Evolutionary conservation across 768 basidiomycete species (phyloP).

Genomic region (Naganishia antarctica): DNA sequence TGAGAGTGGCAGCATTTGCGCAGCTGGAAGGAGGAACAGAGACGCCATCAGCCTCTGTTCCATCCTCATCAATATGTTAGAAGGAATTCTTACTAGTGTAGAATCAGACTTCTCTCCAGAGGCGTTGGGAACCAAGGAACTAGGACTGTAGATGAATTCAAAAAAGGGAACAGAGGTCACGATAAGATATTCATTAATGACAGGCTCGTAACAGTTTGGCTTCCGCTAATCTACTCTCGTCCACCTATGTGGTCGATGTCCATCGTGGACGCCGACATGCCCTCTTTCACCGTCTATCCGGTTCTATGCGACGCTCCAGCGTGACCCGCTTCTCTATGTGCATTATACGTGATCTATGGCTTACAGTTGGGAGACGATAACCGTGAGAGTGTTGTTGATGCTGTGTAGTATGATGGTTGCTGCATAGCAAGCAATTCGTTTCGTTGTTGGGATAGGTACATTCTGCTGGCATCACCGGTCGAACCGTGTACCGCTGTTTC

Average conservation of each 20-base stretch:
- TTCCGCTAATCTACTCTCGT: background rate
- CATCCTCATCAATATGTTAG: background rate
- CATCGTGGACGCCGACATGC: background rate
- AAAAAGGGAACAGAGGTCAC: slow-evolving; percentile 1
- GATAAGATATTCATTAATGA: slow-evolving; percentile 2
- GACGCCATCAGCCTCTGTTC: slow-evolving; percentile 17
- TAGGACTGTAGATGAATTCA: slow-evolving; percentile 34
- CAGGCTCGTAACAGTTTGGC: background rate
- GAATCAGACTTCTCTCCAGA: slow-evolving; percentile 44
- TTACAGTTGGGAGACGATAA: slow-evolving; percentile 19
- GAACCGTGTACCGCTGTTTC: background rate
- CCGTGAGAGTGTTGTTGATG: slow-evolving; percentile 14
- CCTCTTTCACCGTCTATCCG: slow-evolving; percentile 1
- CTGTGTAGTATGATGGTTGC: slow-evolving; percentile 13
- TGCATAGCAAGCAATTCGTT: slow-evolving; percentile 17
- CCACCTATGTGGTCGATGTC: background rate
- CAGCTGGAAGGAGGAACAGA: slow-evolving; percentile 39
- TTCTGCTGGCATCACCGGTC: background rate
- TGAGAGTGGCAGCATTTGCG: slow-evolving; percentile 54
- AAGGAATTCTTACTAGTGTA: slow-evolving; percentile 38
- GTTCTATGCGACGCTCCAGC: slow-evolving; percentile 1
- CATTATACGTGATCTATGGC: slow-evolving; percentile 12
- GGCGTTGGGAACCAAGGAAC: slow-evolving; percentile 48
- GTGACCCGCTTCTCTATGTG: background rate
- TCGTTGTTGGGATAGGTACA: slow-evolving; percentile 15